Base-by-base conservation (phyloP, 805 yeast species). In the Starmerella etchellsii region DNA sequence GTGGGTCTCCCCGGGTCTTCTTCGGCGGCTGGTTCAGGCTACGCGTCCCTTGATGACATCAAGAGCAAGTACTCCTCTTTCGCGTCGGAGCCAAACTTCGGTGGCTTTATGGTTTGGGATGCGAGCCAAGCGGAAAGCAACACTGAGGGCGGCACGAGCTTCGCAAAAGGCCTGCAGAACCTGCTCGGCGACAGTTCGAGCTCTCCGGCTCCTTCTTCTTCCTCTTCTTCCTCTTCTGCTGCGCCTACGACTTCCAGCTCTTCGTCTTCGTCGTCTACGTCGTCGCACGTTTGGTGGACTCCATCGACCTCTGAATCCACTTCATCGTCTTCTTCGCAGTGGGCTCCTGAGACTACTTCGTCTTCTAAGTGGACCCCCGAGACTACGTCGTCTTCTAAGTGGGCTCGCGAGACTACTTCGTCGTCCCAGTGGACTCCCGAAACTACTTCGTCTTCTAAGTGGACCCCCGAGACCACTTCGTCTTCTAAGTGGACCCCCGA, bases 51-150 rank as follows among this genome's bases (percentile, higher is more conserved):
- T 49, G 63, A 66, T 32, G 60, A 64, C 36, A 50, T 61, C 42
- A 44, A 46, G 34, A 34, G 43, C 9, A 43, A 56, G 22, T 39
- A 56, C 32, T 34, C 47, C 21, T 25, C 39, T 25, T 48, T 67
- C 23, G n/a, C 28, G 35, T 50, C 57, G 31, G 37, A 58, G 40
- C 47, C 66, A 3, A 67, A 73, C 45, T 71, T 85, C 50, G 79
- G 79, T 19, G 81, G 85, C 26, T 72, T 87, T 54, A 74, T 79
- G 70, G 63, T 85, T 46, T 87, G 97, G 96, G 94, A 84, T 51
- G 81, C 84, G 14, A 66, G 78, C 9, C 74, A 73, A 48, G 72
- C 72, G 16, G 69, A 70, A 52, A 59, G 66, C 44, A 68, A 72
- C 48, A 64, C 68, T 40, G 64, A 66, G 28, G 64, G 65, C 43